Base-by-base conservation (phyloP, 2,329 filamentous ascomycete species). In the Cladosporium halotolerans region DNA sequence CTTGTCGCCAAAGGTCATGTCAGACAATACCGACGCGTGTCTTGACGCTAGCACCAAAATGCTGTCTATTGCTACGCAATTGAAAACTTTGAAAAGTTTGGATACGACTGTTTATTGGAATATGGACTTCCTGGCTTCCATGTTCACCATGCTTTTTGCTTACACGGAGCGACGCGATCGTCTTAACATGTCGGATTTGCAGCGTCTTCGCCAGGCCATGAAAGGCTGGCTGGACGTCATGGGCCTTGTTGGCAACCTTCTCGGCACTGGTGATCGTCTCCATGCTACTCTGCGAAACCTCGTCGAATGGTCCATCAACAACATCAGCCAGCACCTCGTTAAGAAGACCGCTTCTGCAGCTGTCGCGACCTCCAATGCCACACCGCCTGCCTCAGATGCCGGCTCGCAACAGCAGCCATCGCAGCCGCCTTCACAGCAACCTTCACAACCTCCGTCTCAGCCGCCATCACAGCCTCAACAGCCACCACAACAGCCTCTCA, bases 51-150 rank as follows among this genome's bases (percentile, higher is more conserved):
- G 85, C 5, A 76, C 79, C 44, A 79, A 83, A 56, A 81, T 89
- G 70, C 73, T 91, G 2, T 73, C 75, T 18, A 76, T 79, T 23
- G 80, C 84, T 5, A 74, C 76, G 18, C 74, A 81, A 50, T 70
- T 91, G 45, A 79, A 81, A 54, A 77, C 76, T 59, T 73, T 83
- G 54, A 87, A 85, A 63, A 83, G 82, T 42, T 71, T 91, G 3
- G 88, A 92, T 63, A 88, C 85, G 1, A 89, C 86, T 1, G 91
- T 87, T 86, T 86, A 88, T 61, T 84, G 85, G 45, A 77, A 82
- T 45, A 84, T 86, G 0, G 79, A 88, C 5, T 89, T 88, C 63
- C 77, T 88, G 10, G 82, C 85, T 41, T 85, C 85, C 23, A 83
- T 88, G 53, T 88, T 89, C 61, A 86, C 85, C 0, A 83, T 80